A percentile compares a stretch with the other conserved stretches of the same genome.
Conservation (phyloP, 441 rosid species). For the Pelargonium myrrhifolium region DNA sequence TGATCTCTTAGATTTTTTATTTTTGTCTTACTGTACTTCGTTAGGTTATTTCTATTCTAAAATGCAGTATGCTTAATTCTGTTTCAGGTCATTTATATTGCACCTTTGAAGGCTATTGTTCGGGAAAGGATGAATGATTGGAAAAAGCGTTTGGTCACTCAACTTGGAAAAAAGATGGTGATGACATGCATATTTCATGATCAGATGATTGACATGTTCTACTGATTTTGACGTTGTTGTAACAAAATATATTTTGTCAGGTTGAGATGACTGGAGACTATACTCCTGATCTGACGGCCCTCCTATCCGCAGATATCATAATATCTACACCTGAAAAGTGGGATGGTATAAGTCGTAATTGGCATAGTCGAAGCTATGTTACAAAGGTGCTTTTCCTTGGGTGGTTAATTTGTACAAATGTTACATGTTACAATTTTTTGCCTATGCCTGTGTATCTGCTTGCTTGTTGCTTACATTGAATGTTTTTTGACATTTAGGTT, state of each 20-base stretch:
- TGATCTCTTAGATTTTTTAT: neutral
- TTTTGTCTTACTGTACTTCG: neutral
- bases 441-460: conserved; percentile 11
- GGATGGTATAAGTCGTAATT: conserved; percentile 99
- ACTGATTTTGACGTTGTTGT: conserved; percentile 9
- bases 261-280: conserved; percentile 99
- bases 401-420: conserved; percentile 13
- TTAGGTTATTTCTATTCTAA: conserved; percentile 14
- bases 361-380: conserved; percentile 98
- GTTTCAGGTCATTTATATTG: conserved; percentile 88
- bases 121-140: conserved; percentile 99
- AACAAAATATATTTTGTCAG: conserved; percentile 29
- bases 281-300: conserved; percentile 96
- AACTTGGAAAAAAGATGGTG: conserved; percentile 93
- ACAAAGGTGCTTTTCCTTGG: conserved; percentile 50
- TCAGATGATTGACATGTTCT: conserved; percentile 6
- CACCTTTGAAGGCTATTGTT: conserved; percentile 98
- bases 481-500: conserved; percentile 52
- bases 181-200: conserved; percentile 19
- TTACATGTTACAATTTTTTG: neutral
- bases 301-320: conserved; percentile 94
- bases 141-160: conserved; percentile 80
- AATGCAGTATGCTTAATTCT: conserved; percentile 13
- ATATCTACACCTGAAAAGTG: conserved; percentile 99
- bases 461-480: conserved; percentile 14